These are phyloP conservation scores for Asterophora parasitica DNA, from an alignment of 768 basidiomycete genomes.

Conservation along the genomic window DNA sequence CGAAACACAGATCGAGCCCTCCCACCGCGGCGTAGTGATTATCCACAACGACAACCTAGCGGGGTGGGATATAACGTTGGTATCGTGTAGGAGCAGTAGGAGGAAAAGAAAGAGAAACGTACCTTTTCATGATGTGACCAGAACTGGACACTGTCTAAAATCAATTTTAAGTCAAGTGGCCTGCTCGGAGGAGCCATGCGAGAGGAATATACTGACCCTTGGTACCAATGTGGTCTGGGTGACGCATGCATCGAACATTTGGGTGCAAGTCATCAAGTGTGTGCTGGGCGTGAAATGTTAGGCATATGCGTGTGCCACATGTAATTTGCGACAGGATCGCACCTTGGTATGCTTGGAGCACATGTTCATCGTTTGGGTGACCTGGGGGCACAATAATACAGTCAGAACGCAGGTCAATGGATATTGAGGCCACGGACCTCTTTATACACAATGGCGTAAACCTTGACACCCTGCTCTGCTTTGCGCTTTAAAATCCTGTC, in stretches of 20 bases:
- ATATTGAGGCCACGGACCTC: slow-evolving; percentile 42
- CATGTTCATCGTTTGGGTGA: slow-evolving; percentile 90
- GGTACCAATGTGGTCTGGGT: slow-evolving; percentile 85
- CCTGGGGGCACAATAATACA: slow-evolving; percentile 30
- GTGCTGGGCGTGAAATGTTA: slow-evolving; percentile 35
- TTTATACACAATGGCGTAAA: slow-evolving; percentile 93
- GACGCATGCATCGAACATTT: slow-evolving; percentile 86
- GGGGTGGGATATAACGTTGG: too few relatives aligned
- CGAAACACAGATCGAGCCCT: slow-evolving; percentile 94
- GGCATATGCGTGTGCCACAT: background rate
- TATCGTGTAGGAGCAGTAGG: too few relatives aligned
- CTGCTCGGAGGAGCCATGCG: too few relatives aligned
- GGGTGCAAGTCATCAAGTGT: slow-evolving; percentile 78
- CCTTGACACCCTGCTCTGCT: slow-evolving; percentile 86
- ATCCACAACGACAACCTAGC: slow-evolving; percentile 71
- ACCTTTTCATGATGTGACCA: slow-evolving; percentile 92
- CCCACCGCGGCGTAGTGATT: slow-evolving; percentile 85
- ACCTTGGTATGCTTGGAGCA: slow-evolving; percentile 81
- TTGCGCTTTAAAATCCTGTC: slow-evolving; percentile 83
- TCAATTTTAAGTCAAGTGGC: too few relatives aligned
- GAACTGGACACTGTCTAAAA: slow-evolving; percentile 70
- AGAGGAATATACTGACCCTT: slow-evolving; percentile 41
- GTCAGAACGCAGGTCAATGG: too few relatives aligned
- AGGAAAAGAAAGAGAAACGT: too few relatives aligned
- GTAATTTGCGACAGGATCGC: background rate